These are phyloP conservation scores for Diaporthe citri DNA, from an alignment of 2,329 filamentous ascomycete species.

Conservation along the genomic window DNA sequence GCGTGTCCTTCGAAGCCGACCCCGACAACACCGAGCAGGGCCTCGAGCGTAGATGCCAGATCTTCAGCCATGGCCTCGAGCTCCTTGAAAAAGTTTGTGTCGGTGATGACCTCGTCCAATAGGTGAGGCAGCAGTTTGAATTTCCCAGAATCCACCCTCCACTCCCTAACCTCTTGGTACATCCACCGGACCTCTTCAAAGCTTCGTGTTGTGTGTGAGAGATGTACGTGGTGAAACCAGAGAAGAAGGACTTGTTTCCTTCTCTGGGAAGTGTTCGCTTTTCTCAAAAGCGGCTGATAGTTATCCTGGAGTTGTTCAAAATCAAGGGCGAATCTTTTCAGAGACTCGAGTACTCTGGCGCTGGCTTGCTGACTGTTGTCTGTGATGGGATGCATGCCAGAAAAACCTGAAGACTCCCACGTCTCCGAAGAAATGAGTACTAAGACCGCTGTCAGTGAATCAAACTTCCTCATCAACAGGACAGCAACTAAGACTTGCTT, in stretches of 20 bases:
- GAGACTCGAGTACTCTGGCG: not conserved
- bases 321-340: not conserved
- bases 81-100: not conserved
- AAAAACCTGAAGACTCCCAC: not conserved
- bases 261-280: not conserved
- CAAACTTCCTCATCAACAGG: too few species aligned
- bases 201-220: not conserved
- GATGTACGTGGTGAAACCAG: not conserved
- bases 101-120: not conserved
- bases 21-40: not conserved
- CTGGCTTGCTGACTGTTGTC: not conserved
- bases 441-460: not conserved
- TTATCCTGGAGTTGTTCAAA: not conserved
- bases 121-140: not conserved
- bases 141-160: not conserved
- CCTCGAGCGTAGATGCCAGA: not conserved
- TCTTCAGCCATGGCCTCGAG: not conserved
- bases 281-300: not conserved
- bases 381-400: not conserved
- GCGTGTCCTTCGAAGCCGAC: not conserved
- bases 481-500: too few species aligned
- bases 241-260: not conserved
- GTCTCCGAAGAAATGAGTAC: not conserved
- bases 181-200: not conserved
- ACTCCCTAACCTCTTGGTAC: not conserved